Conservation (phyloP, 2,329 filamentous ascomycete species). For the Thermoascus crustaceus region DNA sequence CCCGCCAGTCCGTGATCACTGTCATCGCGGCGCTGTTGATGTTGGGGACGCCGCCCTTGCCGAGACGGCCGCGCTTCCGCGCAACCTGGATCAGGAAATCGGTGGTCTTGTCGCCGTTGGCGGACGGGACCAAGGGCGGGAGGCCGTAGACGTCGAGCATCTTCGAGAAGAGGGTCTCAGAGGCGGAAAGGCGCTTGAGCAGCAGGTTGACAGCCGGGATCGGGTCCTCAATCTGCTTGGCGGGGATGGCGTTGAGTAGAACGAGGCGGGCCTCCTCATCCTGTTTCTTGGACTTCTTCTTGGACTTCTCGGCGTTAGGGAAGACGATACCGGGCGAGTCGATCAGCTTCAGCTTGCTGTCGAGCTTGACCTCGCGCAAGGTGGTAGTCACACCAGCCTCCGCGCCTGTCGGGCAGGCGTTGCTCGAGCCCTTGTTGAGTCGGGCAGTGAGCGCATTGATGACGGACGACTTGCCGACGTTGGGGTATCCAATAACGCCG, state of each 20-base stretch:
- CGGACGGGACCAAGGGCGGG: slow-evolving; percentile 60
- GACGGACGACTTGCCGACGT: slow-evolving; percentile 92
- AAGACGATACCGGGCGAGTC: slow-evolving; percentile 95
- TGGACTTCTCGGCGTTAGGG: slow-evolving; percentile 51
- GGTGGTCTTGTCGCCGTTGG: slow-evolving; percentile 67
- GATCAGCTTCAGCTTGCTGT: slow-evolving; percentile 86
- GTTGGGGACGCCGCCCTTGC: slow-evolving; percentile 85
- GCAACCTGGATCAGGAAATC: slow-evolving; percentile 95
- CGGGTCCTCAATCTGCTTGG: slow-evolving; percentile 89
- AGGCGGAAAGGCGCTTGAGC: slow-evolving; percentile 68
- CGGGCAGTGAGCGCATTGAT: slow-evolving; percentile 85
- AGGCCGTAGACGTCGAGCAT: slow-evolving; percentile 78
- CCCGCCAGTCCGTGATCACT: slow-evolving; percentile 93
- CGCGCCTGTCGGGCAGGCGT: slow-evolving; percentile 77
- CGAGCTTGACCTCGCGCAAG: slow-evolving; percentile 83
- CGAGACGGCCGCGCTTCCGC: slow-evolving; percentile 79
- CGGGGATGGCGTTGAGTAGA: slow-evolving; percentile 83
- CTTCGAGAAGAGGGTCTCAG: slow-evolving; percentile 66
- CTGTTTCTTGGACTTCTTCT: slow-evolving; percentile 55
- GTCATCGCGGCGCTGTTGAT: slow-evolving; percentile 79
- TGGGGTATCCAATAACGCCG: slow-evolving; percentile 90
- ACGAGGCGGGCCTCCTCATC: slow-evolving; percentile 74
- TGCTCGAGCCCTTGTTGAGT: slow-evolving; percentile 54
- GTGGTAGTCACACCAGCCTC: slow-evolving; percentile 89
- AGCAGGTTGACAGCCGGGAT: slow-evolving; percentile 78